Evolutionary conservation across 2,329 filamentous ascomycete genomes (phyloP), one percentile per base, ranked within the genome.

Genomic region (Ophiostoma pallidulum): DNA sequence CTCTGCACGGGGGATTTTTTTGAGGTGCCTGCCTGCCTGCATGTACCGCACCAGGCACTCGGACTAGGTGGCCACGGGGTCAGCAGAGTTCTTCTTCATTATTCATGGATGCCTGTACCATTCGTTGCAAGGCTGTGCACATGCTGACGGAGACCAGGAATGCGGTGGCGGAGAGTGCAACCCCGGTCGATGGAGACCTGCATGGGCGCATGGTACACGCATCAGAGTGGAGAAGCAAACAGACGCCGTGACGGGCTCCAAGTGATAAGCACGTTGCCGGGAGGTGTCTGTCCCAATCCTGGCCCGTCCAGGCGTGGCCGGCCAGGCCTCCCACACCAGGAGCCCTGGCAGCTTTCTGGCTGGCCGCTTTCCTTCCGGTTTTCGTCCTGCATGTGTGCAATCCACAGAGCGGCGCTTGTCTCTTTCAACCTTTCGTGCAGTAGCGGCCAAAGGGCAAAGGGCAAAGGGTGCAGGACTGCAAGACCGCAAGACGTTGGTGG

Each of bases 21-120:
- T 24, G 43, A 36, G 41, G 22, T 10, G 7, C 32, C 36, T 20
- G 20, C 41, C n/a, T n/a, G n/a, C n/a, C n/a, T n/a, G n/a, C 31
- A 28, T 28, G 29, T n/a, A 16, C 12, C n/a, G 41, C 16, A 32
- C n/a, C 26, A 22, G 16, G 22, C 32, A 13, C 33, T 38, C 26
- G 42, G 18, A n/a, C 26, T 24, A 37, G 35, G 18, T 26, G 40
- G 31, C 41, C 46, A 48, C 46, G 46, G 33, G 46, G 22, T 20
- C 46, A 48, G 46, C 46, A 49, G 26, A 49, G 16, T 41, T 49
- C 41, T 48, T 38, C 39, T n/a, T 31, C 19, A 8, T 35, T 26
- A 9, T n/a, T n/a, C 12, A 20, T n/a, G 20, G 5, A 9, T 16
- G 31, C 22, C 38, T 14, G 19, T 45, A n/a, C n/a, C 33, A 22